Conservation (phyloP, 2,329 filamentous ascomycete species). For the Aspergillus viridinutans region DNA sequence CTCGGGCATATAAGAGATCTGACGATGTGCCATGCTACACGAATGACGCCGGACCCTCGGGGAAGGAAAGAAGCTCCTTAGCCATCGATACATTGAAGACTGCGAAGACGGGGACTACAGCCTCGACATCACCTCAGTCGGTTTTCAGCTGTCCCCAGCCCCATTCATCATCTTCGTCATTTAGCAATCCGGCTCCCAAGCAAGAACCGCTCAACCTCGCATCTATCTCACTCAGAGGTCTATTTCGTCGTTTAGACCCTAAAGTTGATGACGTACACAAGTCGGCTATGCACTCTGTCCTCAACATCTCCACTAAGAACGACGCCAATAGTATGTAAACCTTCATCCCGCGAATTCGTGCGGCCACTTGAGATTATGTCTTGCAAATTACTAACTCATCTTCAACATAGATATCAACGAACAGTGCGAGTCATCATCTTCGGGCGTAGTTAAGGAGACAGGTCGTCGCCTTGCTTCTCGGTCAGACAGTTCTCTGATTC, state of each 20-base stretch:
- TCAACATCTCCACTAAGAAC: neutral
- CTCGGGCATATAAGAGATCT: neutral
- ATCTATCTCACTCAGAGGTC: neutral
- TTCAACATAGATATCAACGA: neutral
- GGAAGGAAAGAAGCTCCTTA: neutral
- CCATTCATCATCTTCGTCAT: conserved; percentile 33
- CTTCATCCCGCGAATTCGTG: neutral
- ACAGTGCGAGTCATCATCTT: neutral
- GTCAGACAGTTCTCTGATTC: neutral
- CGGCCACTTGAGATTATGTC: neutral
- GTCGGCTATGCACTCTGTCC: neutral
- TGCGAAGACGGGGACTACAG: neutral
- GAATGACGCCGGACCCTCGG: neutral
- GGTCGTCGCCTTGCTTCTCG: neutral
- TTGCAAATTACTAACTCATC: neutral
- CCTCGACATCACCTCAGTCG: neutral
- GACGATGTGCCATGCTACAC: neutral
- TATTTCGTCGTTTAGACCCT: neutral
- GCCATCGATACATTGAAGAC: neutral
- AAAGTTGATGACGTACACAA: neutral
- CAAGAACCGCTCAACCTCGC: neutral
- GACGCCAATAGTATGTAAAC: neutral
- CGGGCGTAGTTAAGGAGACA: neutral
- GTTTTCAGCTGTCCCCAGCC: neutral
- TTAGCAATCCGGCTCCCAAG: neutral